These are phyloP conservation scores for Mycena crocata DNA, from an alignment of 768 basidiomycete species.

Conservation along the genomic window DNA sequence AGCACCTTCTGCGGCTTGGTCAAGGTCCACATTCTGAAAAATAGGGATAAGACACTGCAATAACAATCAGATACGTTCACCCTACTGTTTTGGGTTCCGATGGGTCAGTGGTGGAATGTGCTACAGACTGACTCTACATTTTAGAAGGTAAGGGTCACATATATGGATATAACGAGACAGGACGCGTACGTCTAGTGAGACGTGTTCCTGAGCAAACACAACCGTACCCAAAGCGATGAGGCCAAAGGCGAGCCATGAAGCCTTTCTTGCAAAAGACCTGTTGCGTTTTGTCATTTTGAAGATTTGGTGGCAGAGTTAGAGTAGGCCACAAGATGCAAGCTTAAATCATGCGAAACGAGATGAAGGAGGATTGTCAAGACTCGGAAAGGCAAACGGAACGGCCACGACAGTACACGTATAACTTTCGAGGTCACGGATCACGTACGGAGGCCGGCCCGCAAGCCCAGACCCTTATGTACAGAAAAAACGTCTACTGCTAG, in stretches of 20 bases:
- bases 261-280: slow-evolving; percentile 50
- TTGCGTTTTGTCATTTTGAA: slow-evolving; percentile 24
- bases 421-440: too few species aligned
- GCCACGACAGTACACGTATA: slow-evolving; percentile 2
- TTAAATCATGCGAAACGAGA: slow-evolving; percentile 21
- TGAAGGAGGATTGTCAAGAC: background rate
- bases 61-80: background rate
- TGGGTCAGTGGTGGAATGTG: slow-evolving; percentile 6
- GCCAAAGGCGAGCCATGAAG: slow-evolving; percentile 71
- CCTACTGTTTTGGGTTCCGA: slow-evolving; percentile 25
- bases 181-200: slow-evolving; percentile 42
- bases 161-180: background rate
- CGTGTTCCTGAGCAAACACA: slow-evolving; percentile 54
- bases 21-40: slow-evolving; percentile 48
- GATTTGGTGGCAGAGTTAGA: slow-evolving; percentile 4
- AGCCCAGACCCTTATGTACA: background rate
- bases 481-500: too few species aligned
- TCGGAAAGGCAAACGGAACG: background rate
- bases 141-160: background rate
- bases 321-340: slow-evolving; percentile 8
- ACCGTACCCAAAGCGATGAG: slow-evolving; percentile 63
- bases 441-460: too few species aligned
- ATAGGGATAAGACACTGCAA: slow-evolving; percentile 16
- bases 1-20: slow-evolving; percentile 67
- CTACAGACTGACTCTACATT: slow-evolving; percentile 18